Conservation (phyloP, 306 rosid genomes). For the Sesbania bispinosa region DNA sequence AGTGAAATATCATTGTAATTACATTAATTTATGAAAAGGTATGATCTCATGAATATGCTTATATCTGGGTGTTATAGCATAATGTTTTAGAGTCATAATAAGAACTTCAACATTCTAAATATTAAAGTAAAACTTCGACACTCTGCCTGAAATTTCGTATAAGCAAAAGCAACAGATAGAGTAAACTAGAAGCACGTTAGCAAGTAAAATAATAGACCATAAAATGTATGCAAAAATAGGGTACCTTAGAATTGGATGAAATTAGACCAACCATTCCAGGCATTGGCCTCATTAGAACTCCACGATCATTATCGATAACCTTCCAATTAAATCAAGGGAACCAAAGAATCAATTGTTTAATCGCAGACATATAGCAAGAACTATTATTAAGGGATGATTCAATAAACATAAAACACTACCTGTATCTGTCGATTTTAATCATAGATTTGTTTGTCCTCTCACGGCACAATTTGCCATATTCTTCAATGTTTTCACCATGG, state of each 20-base stretch:
- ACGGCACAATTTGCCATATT: conserved; percentile 87
- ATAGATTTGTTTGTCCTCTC: conserved; percentile 91
- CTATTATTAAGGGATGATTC: background rate
- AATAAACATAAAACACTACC: conserved; percentile 42
- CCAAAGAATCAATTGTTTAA: conserved; percentile 19
- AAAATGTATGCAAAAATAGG: background rate
- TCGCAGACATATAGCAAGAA: conserved; percentile 5
- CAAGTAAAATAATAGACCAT: background rate
- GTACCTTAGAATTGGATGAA: conserved; percentile 85
- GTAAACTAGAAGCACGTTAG: background rate
- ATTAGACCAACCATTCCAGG: conserved; percentile 93
- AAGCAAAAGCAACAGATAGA: background rate
- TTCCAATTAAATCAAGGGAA: conserved; percentile 34
- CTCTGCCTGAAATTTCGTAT: background rate
- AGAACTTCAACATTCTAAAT: background rate
- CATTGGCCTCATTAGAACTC: conserved; percentile 96
- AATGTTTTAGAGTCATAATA: background rate
- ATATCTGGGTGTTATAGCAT: background rate
- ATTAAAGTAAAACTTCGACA: background rate
- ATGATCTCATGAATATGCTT: background rate
- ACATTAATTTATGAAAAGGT: conserved; percentile 3
- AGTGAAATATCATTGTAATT: background rate
- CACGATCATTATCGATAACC: conserved; percentile 92
- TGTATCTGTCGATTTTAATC: conserved; percentile 86
- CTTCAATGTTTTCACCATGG: conserved; percentile 81